Evolutionary conservation across 257 asterid genomes (phyloP).

Genomic region (Fraxinus pennsylvanica): DNA sequence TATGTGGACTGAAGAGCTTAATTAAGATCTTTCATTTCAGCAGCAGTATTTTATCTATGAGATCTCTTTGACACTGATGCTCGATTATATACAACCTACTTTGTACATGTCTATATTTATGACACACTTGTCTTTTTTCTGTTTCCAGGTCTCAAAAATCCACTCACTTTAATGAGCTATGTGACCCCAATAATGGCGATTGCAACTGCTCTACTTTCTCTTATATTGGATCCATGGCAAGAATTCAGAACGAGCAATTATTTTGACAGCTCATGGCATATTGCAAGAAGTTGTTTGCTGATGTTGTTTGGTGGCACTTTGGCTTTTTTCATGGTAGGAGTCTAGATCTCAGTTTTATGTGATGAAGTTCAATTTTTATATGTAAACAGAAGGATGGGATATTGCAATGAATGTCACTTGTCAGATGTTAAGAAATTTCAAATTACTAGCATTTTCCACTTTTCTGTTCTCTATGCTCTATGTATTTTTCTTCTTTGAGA

Average conservation of each 20-base stretch:
- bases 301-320: slow-evolving; percentile 97
- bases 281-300: slow-evolving; percentile 74
- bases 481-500: slow-evolving; percentile 11
- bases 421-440: not conserved
- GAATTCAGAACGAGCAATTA: slow-evolving; percentile 64
- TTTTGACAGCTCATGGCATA: slow-evolving; percentile 88
- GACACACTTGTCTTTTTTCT: slow-evolving; percentile 24
- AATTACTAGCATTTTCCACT: not conserved
- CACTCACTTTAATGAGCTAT: slow-evolving; percentile 93
- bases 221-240: slow-evolving; percentile 88
- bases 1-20: slow-evolving; percentile 13
- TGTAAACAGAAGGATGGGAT: slow-evolving; percentile 3
- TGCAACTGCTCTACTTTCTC: slow-evolving; percentile 82
- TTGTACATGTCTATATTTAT: slow-evolving; percentile 18
- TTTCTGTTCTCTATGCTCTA: slow-evolving; percentile 10
- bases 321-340: slow-evolving; percentile 94
- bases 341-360: not conserved
- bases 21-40: not conserved
- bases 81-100: slow-evolving; percentile 1
- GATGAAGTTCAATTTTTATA: not conserved
- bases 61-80: slow-evolving; percentile 10
- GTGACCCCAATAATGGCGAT: slow-evolving; percentile 96
- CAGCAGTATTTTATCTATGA: not conserved
- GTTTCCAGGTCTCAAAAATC: slow-evolving; percentile 86
- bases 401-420: not conserved